These are phyloP conservation scores for Marchantia paleacea DNA, from an alignment of 225 moss, liverwort and hornwort genomes.

Conservation along the genomic window DNA sequence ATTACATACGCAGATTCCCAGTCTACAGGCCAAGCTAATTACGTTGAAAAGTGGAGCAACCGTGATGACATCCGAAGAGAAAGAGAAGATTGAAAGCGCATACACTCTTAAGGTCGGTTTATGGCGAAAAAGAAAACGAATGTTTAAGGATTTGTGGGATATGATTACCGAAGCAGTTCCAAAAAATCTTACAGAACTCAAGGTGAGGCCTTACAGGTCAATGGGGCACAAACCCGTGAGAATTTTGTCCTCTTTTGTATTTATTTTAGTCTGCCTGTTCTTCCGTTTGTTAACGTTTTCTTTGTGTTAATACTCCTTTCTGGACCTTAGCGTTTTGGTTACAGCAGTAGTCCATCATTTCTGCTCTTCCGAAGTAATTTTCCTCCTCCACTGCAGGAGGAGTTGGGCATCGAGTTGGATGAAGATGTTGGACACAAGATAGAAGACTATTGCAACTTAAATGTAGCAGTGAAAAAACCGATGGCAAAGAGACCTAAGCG, in stretches of 20 bases:
- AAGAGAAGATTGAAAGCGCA: constrained; percentile 55
- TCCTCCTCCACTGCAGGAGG: constrained; percentile 56
- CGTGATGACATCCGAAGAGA: constrained; percentile 73
- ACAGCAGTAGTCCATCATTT: neutral
- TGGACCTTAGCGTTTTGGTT: neutral
- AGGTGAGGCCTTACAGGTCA: constrained; percentile 36
- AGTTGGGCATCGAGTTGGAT: constrained; percentile 85
- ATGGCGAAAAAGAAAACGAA: constrained; percentile 86
- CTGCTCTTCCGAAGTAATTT: neutral
- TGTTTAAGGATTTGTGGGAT: constrained; percentile 93
- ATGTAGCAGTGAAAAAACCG: constrained; percentile 20
- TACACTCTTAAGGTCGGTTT: constrained; percentile 56
- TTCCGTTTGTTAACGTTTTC: neutral
- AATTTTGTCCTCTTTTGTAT: neutral
- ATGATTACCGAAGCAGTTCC: constrained; percentile 91
- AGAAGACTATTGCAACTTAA: constrained; percentile 55
- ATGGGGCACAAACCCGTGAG: neutral
- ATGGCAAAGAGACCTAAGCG: constrained; percentile 48
- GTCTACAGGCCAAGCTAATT: constrained; percentile 57
- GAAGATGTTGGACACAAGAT: constrained; percentile 73
- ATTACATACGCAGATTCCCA: constrained; percentile 47
- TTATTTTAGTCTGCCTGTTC: neutral
- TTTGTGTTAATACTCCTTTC: neutral
- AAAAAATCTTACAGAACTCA: constrained; percentile 58
- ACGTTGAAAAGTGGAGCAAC: constrained; percentile 66